phyloP scores from a whole-genome alignment of 129 eudicot genomes.

The Ambrosia artemisiifolia region DNA sequence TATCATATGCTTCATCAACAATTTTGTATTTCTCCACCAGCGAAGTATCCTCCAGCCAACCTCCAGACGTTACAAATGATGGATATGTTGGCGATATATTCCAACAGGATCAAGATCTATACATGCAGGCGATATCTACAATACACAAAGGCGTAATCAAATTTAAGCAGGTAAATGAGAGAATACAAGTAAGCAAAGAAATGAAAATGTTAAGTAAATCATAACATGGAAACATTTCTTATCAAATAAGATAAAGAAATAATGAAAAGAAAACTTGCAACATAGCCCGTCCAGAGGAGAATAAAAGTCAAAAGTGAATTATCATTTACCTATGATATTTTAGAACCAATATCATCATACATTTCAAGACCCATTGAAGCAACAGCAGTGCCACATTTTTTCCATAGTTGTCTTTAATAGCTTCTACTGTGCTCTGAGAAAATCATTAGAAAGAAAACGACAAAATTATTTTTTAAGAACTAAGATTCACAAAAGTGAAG shows the following conservation, averaged over 20 bases:
- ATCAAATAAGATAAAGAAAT: not conserved
- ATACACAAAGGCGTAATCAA: slow-evolving; percentile 13
- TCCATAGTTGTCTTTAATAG: slow-evolving; percentile 92
- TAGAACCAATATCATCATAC: slow-evolving; percentile 66
- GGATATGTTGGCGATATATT: no score
- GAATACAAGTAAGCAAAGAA: not conserved
- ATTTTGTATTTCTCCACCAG: slow-evolving; percentile 87
- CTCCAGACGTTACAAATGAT: slow-evolving; percentile 93
- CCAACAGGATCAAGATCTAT: slow-evolving; percentile 95
- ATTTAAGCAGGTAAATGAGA: not conserved
- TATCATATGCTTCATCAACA: slow-evolving; percentile 85
- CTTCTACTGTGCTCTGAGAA: slow-evolving; percentile 75
- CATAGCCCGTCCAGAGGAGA: slow-evolving; percentile 81
- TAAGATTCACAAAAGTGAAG: not conserved
- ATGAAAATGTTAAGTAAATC: not conserved
- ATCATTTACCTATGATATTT: slow-evolving; percentile 52
- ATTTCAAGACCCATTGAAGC: slow-evolving; percentile 80
- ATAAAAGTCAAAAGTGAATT: slow-evolving; percentile 69
- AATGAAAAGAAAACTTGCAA: not conserved
- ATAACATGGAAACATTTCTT: not conserved
- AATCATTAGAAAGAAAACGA: slow-evolving; percentile 3
- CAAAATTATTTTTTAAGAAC: not conserved
- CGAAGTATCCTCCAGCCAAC: slow-evolving; percentile 98
- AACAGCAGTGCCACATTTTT: slow-evolving; percentile 87
- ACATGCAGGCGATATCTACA: slow-evolving; percentile 88